phyloP scores from a whole-genome alignment of 2,329 filamentous ascomycete genomes.

The Teratosphaeriaceae sp. region DNA sequence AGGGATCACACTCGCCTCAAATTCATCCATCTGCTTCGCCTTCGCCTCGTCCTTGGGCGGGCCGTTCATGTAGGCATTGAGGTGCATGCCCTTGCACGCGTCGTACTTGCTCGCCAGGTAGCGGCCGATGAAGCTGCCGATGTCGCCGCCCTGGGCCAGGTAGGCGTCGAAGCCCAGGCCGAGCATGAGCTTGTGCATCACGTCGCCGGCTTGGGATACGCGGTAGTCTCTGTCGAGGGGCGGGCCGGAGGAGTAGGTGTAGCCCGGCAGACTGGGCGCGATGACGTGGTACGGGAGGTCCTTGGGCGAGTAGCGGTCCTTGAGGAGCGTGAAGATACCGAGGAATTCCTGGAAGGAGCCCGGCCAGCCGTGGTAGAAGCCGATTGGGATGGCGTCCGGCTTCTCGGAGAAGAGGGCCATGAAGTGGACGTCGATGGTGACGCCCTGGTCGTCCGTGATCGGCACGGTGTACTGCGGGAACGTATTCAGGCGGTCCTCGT shows the following conservation, averaged over 20 bases:
- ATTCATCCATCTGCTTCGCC: slow-evolving; percentile 16
- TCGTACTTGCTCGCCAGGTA: slow-evolving; percentile 24
- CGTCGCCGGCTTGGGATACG: slow-evolving; percentile 31
- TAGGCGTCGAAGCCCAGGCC: slow-evolving; percentile 48
- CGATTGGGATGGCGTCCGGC: slow-evolving; percentile 30
- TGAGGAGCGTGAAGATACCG: slow-evolving; percentile 23
- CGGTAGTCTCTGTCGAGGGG: slow-evolving; percentile 39
- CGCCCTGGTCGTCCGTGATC: slow-evolving; percentile 35
- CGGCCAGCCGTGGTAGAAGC: slow-evolving; percentile 33
- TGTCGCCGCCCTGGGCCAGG: slow-evolving; percentile 49
- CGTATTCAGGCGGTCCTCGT: slow-evolving; percentile 40
- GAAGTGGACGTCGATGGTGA: slow-evolving; percentile 45
- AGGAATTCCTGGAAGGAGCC: slow-evolving; percentile 31
- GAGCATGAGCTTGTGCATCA: slow-evolving; percentile 47
- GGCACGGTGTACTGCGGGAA: slow-evolving; percentile 45
- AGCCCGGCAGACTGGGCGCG: slow-evolving; percentile 48
- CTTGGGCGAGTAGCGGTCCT: slow-evolving; percentile 40
- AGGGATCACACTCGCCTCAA: slow-evolving; percentile 35
- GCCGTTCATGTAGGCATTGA: slow-evolving; percentile 18
- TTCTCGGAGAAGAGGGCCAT: slow-evolving; percentile 48
- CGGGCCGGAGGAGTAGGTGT: slow-evolving; percentile 41
- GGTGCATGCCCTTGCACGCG: slow-evolving; percentile 18
- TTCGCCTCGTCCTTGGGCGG: slow-evolving; percentile 19
- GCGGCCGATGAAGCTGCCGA: slow-evolving; percentile 39
- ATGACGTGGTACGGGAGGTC: slow-evolving; percentile 51